Evolutionary conservation across 2,329 filamentous ascomycete species (phyloP), one percentile per base, ranked within the genome.

Genomic region (Neocucurbitaria cava): DNA sequence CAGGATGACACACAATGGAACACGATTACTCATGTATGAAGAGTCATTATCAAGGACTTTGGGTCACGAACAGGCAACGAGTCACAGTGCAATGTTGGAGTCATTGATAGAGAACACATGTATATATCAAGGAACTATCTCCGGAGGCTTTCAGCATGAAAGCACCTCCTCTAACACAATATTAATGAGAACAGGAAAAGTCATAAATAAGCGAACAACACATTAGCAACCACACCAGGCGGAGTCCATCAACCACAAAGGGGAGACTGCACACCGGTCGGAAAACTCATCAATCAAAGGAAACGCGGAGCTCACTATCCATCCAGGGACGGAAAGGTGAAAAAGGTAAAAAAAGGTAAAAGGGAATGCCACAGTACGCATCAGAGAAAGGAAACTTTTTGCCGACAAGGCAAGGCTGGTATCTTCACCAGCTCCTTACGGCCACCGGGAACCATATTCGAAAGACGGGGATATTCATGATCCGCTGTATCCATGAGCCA

Each of bases 351-450:
- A 46, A 11, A 21, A 47, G 47, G 49, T 28, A 23, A 54, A 36
- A 53, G 24, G 36, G 46, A 40, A 52, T 40, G 48, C 45, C 42
- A 55, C 40, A 45, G 35, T 13, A 49, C 49, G 42, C 50, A 52
- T 46, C 35, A 49, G 41, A 46, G 15, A 61, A 69, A 59, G 44
- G 58, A 68, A 66, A 58, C 54, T 42, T 69, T 69, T 68, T 66
- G 58, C 61, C 59, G 52, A 58, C n/a, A 65, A 66, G 63, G 59
- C 54, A 53, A 61, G 48, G 60, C 63, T 66, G 65, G 64, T 54
- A 48, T 61, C 64, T 64, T 74, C 74, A 73, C 73, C 73, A 75
- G 69, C 74, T 73, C 72, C 70, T 68, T 58, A 62, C 49, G 58
- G 68, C 64, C 59, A 66, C 59, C 54, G 61, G 64, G 56, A 65